These are phyloP conservation scores for Sisymbrium altissimum DNA, from an alignment of 345 rosid species.

Conservation along the genomic window DNA sequence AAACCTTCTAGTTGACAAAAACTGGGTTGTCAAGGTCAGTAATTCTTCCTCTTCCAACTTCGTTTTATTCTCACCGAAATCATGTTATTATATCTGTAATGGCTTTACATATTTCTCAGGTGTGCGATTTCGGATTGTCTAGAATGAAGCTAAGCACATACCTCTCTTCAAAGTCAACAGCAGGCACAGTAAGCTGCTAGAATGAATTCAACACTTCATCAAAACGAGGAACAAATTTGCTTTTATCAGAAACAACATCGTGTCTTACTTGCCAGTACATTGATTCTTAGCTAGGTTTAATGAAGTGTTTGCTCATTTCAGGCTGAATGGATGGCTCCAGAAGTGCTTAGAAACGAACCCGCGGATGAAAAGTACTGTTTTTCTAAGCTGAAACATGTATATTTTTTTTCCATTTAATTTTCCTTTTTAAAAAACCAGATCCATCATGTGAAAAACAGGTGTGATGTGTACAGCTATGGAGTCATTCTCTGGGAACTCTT, in stretches of 20 bases:
- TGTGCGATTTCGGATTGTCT: conserved; percentile 91
- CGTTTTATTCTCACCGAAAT: not conserved
- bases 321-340: conserved; percentile 99
- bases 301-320: conserved; percentile 29
- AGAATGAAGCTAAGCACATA: conserved; percentile 90
- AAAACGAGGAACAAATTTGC: not conserved
- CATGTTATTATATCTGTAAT: conserved; percentile 11
- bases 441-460: conserved; percentile 49
- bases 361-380: conserved; percentile 79
- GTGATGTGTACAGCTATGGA: conserved; percentile 92
- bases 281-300: not conserved
- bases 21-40: conserved; percentile 92
- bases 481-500: conserved; percentile 94
- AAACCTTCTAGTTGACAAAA: conserved; percentile 89
- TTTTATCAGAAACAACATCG: not conserved
- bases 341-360: conserved; percentile 95
- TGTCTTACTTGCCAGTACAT: not conserved
- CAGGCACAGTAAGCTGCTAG: conserved; percentile 75
- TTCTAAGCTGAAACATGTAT: not conserved
- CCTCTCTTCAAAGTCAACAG: conserved; percentile 91
- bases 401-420: not conserved
- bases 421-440: not conserved
- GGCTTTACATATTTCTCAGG: conserved; percentile 42
- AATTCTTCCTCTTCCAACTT: not conserved
- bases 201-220: not conserved